Conservation (phyloP, 257 asterid species). For the Nemophila menziesii region DNA sequence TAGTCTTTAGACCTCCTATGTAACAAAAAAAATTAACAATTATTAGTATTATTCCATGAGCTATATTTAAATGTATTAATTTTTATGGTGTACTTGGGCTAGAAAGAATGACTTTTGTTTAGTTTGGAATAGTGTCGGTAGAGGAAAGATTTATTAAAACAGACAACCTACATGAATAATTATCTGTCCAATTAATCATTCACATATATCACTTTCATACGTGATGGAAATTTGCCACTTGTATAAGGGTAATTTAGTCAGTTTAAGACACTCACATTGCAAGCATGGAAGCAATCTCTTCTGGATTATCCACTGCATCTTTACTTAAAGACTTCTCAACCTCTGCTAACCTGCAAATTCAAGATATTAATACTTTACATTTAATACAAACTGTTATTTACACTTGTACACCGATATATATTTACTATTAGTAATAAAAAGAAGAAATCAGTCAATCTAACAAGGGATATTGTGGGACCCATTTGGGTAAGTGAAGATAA, state of each 20-base stretch:
- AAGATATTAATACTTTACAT: neutral
- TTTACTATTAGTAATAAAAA: neutral
- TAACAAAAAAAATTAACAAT: neutral
- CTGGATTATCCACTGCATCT: constrained; percentile 84
- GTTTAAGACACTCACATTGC: constrained; percentile 43
- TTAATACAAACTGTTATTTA: constrained; percentile 2
- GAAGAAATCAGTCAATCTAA: too few relatives aligned
- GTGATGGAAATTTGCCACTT: too few relatives aligned
- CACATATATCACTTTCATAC: neutral
- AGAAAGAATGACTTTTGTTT: neutral
- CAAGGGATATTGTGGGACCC: too few relatives aligned
- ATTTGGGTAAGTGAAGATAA: too few relatives aligned
- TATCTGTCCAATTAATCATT: neutral
- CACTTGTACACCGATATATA: neutral
- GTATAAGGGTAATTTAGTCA: neutral
- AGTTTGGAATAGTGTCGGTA: neutral
- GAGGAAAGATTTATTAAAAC: neutral
- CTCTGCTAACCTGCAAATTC: constrained; percentile 43
- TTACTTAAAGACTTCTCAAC: constrained; percentile 41
- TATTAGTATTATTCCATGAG: neutral
- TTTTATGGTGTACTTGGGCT: neutral
- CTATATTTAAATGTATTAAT: neutral
- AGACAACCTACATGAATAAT: neutral
- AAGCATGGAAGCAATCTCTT: constrained; percentile 75
- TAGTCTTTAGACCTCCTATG: neutral